These are phyloP conservation scores for Sarocladiaceae sp. DNA, from an alignment of 2,329 filamentous ascomycete genomes.

Conservation along the genomic window DNA sequence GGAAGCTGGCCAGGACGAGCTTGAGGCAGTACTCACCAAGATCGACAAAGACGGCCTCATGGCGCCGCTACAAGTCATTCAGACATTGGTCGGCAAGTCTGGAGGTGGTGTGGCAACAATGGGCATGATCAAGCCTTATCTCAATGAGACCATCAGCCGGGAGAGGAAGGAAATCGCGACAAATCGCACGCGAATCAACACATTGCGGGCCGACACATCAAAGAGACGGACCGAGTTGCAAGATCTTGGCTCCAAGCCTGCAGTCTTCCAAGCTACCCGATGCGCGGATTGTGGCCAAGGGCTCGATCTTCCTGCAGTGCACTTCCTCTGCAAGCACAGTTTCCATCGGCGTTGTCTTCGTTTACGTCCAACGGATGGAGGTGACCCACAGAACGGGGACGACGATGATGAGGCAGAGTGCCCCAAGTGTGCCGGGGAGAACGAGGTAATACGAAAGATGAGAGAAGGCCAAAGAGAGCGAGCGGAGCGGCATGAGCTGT, in stretches of 20 bases:
- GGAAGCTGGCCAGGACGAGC: constrained; percentile 78
- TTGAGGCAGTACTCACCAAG: constrained; percentile 73
- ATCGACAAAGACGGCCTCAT: constrained; percentile 90
- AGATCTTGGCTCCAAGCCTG: constrained; percentile 73
- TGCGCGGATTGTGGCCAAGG: constrained; percentile 77
- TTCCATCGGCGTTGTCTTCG: constrained; percentile 89
- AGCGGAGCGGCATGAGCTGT: constrained; percentile 83
- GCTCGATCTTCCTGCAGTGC: constrained; percentile 84
- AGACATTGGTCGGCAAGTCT: constrained; percentile 70
- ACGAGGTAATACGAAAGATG: constrained; percentile 85
- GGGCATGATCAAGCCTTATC: constrained; percentile 94
- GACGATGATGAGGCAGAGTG: constrained; percentile 69
- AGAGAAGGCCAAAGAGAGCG: constrained; percentile 81
- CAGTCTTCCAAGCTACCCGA: constrained; percentile 84
- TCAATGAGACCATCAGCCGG: constrained; percentile 81
- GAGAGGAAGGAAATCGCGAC: constrained; percentile 79
- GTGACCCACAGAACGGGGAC: constrained; percentile 23
- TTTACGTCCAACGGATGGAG: constrained; percentile 11
- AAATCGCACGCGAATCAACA: constrained; percentile 77
- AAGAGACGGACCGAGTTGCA: constrained; percentile 74
- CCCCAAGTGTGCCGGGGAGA: constrained; percentile 77
- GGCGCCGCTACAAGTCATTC: constrained; percentile 94
- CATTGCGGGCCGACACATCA: constrained; percentile 79
- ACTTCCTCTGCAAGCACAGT: constrained; percentile 95
- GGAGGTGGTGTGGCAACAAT: constrained; percentile 74